These are phyloP conservation scores for Delonix regia DNA, from an alignment of 306 rosid genomes.

Conservation along the genomic window DNA sequence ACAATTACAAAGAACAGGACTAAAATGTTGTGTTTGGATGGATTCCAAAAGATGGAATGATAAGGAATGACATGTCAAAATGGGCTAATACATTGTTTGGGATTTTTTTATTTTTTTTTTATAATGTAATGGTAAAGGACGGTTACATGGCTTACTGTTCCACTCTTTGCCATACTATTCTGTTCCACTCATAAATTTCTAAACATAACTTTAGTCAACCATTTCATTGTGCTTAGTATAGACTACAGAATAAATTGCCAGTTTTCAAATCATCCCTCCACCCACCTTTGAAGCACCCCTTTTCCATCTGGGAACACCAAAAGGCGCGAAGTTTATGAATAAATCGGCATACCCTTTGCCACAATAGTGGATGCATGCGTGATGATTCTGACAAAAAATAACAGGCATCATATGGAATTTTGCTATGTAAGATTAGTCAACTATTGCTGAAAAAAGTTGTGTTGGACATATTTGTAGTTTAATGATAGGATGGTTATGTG, in stretches of 20 bases:
- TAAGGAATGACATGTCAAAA: too few species aligned
- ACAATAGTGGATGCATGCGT: background rate
- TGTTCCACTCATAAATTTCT: too few species aligned
- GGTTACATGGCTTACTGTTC: too few species aligned
- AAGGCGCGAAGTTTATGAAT: background rate
- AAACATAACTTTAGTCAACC: background rate
- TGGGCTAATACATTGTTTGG: too few species aligned
- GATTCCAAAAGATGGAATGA: too few species aligned
- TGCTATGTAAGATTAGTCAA: background rate
- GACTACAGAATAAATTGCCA: background rate
- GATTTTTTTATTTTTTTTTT: too few species aligned
- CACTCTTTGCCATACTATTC: too few species aligned
- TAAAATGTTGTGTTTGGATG: too few species aligned
- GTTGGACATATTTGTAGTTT: background rate
- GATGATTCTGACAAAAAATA: background rate
- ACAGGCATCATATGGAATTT: background rate
- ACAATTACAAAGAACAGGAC: background rate
- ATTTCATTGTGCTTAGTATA: background rate
- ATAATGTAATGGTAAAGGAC: too few species aligned
- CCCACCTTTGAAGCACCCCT: background rate
- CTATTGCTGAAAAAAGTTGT: background rate
- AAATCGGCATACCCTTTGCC: background rate
- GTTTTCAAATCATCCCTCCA: background rate
- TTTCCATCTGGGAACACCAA: background rate
- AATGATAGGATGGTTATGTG: background rate